phyloP scores from a whole-genome alignment of 805 yeast genomes.

The Lachancea waltii region DNA sequence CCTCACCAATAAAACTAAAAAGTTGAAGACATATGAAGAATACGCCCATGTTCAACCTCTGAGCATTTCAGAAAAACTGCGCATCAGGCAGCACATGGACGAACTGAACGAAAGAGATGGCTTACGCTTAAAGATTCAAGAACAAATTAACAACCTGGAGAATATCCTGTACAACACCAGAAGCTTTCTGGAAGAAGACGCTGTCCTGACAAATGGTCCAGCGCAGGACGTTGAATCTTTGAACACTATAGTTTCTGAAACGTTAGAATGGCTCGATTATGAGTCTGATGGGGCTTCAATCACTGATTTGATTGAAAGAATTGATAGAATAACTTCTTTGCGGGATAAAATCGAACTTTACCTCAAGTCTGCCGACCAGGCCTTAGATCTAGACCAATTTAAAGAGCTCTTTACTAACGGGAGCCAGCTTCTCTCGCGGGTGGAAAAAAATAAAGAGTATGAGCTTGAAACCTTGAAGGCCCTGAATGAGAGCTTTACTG shows the following conservation, averaged over 20 bases:
- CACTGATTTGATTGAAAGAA: constrained; percentile 35
- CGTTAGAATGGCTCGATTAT: constrained; percentile 73
- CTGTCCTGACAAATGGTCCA: constrained; percentile 39
- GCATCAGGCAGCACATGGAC: constrained; percentile 43
- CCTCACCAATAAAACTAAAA: constrained; percentile 16
- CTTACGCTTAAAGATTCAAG: constrained; percentile 48
- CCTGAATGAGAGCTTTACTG: constrained; percentile 39
- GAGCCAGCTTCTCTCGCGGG: constrained; percentile 33
- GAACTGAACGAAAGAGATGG: constrained; percentile 50
- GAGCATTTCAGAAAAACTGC: constrained; percentile 41
- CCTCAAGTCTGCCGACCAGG: constrained; percentile 39
- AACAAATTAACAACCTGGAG: constrained; percentile 64
- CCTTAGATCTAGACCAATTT: constrained; percentile 44
- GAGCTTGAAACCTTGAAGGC: constrained; percentile 41
- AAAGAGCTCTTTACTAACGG: constrained; percentile 39
- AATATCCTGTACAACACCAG: constrained; percentile 65
- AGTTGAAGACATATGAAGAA: constrained; percentile 12
- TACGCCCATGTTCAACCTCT: constrained; percentile 33
- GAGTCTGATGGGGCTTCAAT: constrained; percentile 48
- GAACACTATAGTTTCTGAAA: constrained; percentile 37
- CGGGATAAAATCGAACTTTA: constrained; percentile 34
- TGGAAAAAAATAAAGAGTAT: constrained; percentile 40
- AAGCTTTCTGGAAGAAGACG: constrained; percentile 48
- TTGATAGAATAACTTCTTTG: constrained; percentile 20
- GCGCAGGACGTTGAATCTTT: constrained; percentile 35